Base-by-base conservation (phyloP, 2,329 filamentous ascomycete species). In the Paracoccidioides brasiliensis region DNA sequence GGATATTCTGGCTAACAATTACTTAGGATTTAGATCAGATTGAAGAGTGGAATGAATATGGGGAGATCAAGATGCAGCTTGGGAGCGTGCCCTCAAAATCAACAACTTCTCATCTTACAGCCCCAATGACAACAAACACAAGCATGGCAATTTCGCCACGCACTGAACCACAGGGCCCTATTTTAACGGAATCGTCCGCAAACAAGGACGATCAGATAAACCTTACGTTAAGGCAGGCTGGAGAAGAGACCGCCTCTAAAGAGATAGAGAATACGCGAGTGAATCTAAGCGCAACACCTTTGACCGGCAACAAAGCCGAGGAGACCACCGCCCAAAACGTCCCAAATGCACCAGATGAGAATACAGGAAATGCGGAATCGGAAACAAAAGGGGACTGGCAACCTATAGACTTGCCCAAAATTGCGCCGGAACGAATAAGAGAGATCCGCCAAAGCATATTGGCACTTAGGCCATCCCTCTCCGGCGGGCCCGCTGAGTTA, bases 41-140 rank as follows among this genome's bases (percentile, higher is more conserved):
- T 60, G 93, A 98, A 73, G 93, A 98, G 69, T 97, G 91, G 93
- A 98, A 98, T 75, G 93, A 98, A 70, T 96, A 94, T 72, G 90
- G 90, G 72, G 91, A 97, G 73, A 80, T 98, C 59, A 89, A 90
- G 70, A 82, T 91, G 72, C 86, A 91, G 64, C 82, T 97, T 64
- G 77, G 77, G 45, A 72, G 64, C 64, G 68, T 70, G 54, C 59
- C 70, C 33, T 64, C 67, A 50, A 63, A 64, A 37, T 64, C 69
- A 55, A 62, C 64, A 12, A 64, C 62, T 59, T 67, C 62, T 57
- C 22, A 22, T 22, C 69, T 55, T 58, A 63, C 33, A 9, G 55
- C 59, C 30, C 45, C 62, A 2, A 62, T 59, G 33, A 55, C 62
- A 30, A 57, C 55, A 33, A 60, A 58, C 48, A 58, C 63, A 30